phyloP scores from a whole-genome alignment of 805 yeast species.

The Yarrowia sp. region DNA sequence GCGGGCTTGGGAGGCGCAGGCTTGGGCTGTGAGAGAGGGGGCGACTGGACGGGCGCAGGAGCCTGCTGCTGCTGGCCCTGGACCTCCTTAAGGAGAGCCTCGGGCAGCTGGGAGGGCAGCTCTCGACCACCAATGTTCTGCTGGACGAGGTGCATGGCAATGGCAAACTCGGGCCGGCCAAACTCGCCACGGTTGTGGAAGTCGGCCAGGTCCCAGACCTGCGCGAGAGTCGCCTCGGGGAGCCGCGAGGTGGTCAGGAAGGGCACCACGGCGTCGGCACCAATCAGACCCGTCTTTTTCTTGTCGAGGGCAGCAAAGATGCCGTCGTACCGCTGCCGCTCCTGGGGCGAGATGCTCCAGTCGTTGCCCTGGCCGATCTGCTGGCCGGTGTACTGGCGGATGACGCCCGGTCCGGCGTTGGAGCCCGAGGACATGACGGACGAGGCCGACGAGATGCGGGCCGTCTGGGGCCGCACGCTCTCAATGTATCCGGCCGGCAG shows the following conservation, averaged over 20 bases:
- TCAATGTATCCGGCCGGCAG: conserved; percentile 42
- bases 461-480: conserved; percentile 4
- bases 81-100: conserved; percentile 46
- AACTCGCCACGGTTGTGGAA: conserved; percentile 81
- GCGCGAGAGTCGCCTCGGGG: conserved; percentile 78
- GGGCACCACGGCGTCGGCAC: conserved; percentile 80
- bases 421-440: conserved; percentile 22
- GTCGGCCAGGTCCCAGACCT: conserved; percentile 93
- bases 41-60: conserved; percentile 6
- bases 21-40: conserved; percentile 19
- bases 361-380: conserved; percentile 39
- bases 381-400: conserved; percentile 33
- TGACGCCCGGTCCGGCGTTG: conserved; percentile 31
- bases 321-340: conserved; percentile 72
- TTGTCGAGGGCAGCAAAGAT: conserved; percentile 80
- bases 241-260: conserved; percentile 86
- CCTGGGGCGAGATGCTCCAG: conserved; percentile 69
- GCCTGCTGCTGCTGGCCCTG: conserved; percentile 21
- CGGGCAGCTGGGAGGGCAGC: conserved; percentile 77
- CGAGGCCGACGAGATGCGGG: conserved; percentile 22
- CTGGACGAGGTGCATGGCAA: conserved; percentile 91
- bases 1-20: conserved; percentile 29
- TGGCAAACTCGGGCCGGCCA: conserved; percentile 77
- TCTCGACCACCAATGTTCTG: conserved; percentile 73
- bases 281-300: conserved; percentile 55